Conservation (phyloP, 1,284 basidiomycete genomes). For the Boletus mariae region DNA sequence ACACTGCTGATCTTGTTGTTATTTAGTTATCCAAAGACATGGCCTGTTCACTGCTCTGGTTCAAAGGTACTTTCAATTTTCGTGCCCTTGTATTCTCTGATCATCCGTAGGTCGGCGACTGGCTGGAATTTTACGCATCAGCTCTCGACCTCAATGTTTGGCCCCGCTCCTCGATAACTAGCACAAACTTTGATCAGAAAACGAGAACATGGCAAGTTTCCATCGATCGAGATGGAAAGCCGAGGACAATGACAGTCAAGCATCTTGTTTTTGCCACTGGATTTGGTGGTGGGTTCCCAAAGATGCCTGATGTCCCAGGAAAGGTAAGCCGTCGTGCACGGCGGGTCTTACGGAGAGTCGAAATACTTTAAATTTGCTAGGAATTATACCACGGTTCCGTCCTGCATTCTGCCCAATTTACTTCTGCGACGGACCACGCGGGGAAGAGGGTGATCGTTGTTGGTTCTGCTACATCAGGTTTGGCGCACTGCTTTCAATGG, state of each 20-base stretch:
- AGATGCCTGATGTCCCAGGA: conserved; percentile 30
- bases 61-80: conserved; percentile 24
- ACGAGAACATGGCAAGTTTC: conserved; percentile 34
- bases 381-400: conserved; percentile 18
- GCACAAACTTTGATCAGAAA: conserved; percentile 33
- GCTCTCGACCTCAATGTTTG: conserved; percentile 55
- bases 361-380: conserved; percentile 6
- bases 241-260: conserved; percentile 28
- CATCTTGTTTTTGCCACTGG: conserved; percentile 41
- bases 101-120: conserved; percentile 45
- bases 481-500: background rate
- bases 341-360: background rate
- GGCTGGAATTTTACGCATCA: conserved; percentile 54
- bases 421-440: conserved; percentile 28
- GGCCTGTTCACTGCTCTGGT: conserved; percentile 37
- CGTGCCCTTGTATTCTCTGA: background rate
- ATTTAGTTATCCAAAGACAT: conserved; percentile 35
- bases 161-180: conserved; percentile 40
- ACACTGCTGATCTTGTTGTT: background rate
- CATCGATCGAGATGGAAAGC: conserved; percentile 24
- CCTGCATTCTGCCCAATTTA: conserved; percentile 39
- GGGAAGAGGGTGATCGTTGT: conserved; percentile 27
- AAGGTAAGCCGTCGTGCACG: conserved; percentile 9
- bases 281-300: conserved; percentile 34
- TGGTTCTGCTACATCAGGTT: conserved; percentile 30